Evolutionary conservation across 768 basidiomycete species (phyloP).

Genomic region (Pleurotus platypus): DNA sequence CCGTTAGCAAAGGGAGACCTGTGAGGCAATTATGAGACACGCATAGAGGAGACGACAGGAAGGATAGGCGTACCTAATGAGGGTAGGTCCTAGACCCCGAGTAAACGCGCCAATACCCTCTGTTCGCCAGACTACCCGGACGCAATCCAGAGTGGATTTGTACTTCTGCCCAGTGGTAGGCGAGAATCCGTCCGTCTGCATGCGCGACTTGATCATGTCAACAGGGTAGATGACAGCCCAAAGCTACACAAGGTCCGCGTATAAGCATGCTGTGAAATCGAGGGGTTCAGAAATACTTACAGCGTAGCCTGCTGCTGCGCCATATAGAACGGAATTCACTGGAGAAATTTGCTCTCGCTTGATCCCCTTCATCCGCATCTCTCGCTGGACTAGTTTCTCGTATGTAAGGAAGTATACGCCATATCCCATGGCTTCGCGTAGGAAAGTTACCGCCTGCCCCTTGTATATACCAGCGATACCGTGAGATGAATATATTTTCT

Average conservation of each 20-base stretch:
- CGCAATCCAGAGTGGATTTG: conserved; percentile 76
- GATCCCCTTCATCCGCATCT: conserved; percentile 73
- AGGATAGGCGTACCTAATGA: conserved; percentile 68
- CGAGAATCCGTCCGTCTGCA: conserved; percentile 92
- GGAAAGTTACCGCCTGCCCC: conserved; percentile 85
- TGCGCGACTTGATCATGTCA: conserved; percentile 93
- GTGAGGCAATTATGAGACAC: conserved; percentile 5
- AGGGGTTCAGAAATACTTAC: conserved; percentile 38
- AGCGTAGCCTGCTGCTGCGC: conserved; percentile 90
- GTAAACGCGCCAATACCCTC: conserved; percentile 88
- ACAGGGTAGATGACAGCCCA: conserved; percentile 95
- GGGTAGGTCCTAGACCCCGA: conserved; percentile 86
- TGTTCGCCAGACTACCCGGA: conserved; percentile 74
- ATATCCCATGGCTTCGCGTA: conserved; percentile 80
- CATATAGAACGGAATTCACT: conserved; percentile 77
- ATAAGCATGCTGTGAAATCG: conserved; percentile 1
- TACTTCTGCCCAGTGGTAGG: conserved; percentile 78
- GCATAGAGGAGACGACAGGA: conserved; percentile 1
- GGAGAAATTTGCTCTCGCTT: conserved; percentile 75
- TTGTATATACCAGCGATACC: conserved; percentile 89
- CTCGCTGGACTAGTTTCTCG: conserved; percentile 86
- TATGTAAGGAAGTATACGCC: conserved; percentile 90
- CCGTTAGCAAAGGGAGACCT: conserved; percentile 97
- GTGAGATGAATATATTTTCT: conserved; percentile 71
- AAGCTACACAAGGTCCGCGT: conserved; percentile 40